phyloP scores from a whole-genome alignment of 768 basidiomycete species.

The Suillus decipiens region DNA sequence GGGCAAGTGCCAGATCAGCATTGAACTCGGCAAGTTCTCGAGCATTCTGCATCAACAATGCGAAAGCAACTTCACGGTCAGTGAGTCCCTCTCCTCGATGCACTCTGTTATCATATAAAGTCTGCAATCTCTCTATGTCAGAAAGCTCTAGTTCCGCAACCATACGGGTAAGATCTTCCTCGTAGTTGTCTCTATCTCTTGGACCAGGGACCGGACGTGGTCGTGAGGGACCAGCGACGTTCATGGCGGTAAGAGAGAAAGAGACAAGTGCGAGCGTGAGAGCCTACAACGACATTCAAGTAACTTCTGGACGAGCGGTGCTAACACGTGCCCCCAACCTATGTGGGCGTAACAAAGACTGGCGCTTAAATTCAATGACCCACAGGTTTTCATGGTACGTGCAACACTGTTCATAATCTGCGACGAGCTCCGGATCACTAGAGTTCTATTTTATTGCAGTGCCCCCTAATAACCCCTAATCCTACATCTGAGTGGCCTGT shows the following conservation, averaged over 20 bases:
- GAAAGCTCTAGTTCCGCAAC: slow-evolving; percentile 20
- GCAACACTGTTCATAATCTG: neutral
- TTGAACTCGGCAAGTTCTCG: slow-evolving; percentile 17
- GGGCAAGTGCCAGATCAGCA: slow-evolving; percentile 26
- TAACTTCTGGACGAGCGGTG: neutral
- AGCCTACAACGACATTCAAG: neutral
- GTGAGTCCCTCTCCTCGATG: slow-evolving; percentile 16
- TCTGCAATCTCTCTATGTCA: slow-evolving; percentile 23
- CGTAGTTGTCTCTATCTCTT: slow-evolving; percentile 26
- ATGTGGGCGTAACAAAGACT: neutral
- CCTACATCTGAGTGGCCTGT: neutral
- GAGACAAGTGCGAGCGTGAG: neutral
- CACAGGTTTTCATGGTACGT: neutral
- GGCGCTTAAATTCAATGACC: neutral
- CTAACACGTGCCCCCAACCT: neutral
- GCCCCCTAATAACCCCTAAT: neutral
- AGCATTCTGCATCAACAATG: slow-evolving; percentile 27
- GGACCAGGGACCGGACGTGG: slow-evolving; percentile 6
- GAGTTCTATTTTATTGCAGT: neutral
- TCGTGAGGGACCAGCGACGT: slow-evolving; percentile 28
- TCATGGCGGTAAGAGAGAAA: slow-evolving; percentile 20
- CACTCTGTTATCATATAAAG: slow-evolving; percentile 11
- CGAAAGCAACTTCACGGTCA: slow-evolving; percentile 28
- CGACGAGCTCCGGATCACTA: neutral
- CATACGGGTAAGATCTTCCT: slow-evolving; percentile 25